These are phyloP conservation scores for Fonsecaea erecta DNA, from an alignment of 2,329 filamentous ascomycete species.

Conservation along the genomic window DNA sequence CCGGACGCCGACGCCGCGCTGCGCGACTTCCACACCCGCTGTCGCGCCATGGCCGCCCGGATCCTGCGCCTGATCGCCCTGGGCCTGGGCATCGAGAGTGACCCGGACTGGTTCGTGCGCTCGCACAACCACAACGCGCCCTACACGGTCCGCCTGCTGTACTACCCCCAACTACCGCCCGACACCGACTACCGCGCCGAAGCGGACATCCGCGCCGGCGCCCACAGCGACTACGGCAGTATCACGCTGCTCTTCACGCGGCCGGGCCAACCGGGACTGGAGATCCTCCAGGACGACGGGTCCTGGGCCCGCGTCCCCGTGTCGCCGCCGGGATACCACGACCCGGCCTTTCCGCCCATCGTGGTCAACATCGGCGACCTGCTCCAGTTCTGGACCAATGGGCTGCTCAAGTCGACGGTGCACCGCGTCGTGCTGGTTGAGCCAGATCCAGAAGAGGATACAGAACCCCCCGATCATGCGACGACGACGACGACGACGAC, in stretches of 20 bases:
- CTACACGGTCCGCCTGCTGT: constrained; percentile 19
- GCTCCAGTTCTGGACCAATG: constrained; percentile 86
- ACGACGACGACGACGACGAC: neutral
- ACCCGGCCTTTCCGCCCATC: constrained; percentile 64
- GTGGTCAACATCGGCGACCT: constrained; percentile 71
- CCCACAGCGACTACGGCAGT: constrained; percentile 48
- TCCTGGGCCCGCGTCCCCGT: constrained; percentile 72
- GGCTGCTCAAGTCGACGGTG: constrained; percentile 81
- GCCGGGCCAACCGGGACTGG: constrained; percentile 80
- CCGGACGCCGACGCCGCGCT: constrained; percentile 58
- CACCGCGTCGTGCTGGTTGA: constrained; percentile 79
- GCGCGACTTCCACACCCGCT: constrained; percentile 68
- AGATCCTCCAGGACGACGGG: constrained; percentile 69
- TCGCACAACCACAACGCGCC: constrained; percentile 15
- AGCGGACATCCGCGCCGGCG: constrained; percentile 24
- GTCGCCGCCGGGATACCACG: constrained; percentile 56
- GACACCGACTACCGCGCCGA: constrained; percentile 35
- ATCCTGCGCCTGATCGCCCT: constrained; percentile 79
- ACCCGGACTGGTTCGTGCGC: constrained; percentile 42
- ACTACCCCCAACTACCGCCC: constrained; percentile 18
- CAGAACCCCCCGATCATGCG: neutral
- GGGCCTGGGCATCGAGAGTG: constrained; percentile 68
- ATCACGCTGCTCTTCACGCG: constrained; percentile 80
- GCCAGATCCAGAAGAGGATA: constrained; percentile 39
- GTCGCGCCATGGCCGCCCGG: constrained; percentile 71